Evolutionary conservation across 495 filamentous ascomycete genomes (phyloP).

Genomic region (Neohortaea acidophila): DNA sequence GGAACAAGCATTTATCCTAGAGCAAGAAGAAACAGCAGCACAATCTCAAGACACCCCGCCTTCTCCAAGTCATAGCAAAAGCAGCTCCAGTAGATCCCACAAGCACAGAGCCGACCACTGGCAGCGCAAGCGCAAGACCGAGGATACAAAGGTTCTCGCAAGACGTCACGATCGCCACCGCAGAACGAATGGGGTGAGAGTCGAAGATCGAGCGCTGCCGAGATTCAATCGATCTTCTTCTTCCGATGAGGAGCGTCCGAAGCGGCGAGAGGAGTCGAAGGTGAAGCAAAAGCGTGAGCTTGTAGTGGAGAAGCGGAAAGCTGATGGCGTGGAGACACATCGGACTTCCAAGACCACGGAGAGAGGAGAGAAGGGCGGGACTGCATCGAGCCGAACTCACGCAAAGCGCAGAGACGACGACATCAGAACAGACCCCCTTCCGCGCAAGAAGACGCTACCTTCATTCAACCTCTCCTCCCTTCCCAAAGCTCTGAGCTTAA

Average conservation of each 20-base stretch:
- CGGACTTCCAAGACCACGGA: too few relatives aligned
- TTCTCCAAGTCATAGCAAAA: constrained; percentile 11
- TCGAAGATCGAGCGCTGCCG: background rate
- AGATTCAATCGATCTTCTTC: background rate
- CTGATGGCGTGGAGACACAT: too few relatives aligned
- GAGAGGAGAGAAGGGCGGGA: too few relatives aligned
- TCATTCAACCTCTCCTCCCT: too few relatives aligned
- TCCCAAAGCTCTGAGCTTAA: too few relatives aligned
- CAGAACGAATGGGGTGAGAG: background rate
- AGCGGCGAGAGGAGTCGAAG: constrained; percentile 3
- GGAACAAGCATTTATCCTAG: background rate
- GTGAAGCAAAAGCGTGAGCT: constrained; percentile 9
- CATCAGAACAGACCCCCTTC: too few relatives aligned
- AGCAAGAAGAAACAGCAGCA: background rate
- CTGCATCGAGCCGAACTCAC: too few relatives aligned
- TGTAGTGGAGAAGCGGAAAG: constrained; percentile 7
- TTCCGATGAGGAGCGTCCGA: constrained; percentile 9
- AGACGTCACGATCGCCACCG: background rate
- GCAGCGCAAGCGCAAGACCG: constrained; percentile 4
- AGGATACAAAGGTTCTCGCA: background rate
- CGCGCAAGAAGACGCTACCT: too few relatives aligned
- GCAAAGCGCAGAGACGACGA: too few relatives aligned
- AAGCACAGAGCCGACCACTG: constrained; percentile 9
- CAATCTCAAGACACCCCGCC: constrained; percentile 2
- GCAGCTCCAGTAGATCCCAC: constrained; percentile 9